Evolutionary conservation across 768 basidiomycete genomes (phyloP), one percentile per base, ranked within the genome.

Genomic region (Ephemerocybe angulata): DNA sequence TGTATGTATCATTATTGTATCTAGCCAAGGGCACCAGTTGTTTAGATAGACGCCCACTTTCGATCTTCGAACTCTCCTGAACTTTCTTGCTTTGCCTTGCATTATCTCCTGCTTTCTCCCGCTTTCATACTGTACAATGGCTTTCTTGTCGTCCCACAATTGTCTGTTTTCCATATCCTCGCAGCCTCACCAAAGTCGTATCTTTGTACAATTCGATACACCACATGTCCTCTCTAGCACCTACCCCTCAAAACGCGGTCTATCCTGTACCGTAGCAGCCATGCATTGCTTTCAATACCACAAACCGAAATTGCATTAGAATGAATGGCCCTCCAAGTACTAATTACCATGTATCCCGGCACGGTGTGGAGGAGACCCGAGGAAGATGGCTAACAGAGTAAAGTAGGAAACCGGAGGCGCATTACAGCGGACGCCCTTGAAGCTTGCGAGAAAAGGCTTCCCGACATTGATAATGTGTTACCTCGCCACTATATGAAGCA

Each of bases 391-490:
- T 22, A 13, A 35, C 49, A 17, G 33, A 8, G 17, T 8, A 35
- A 17, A 17, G 17, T 35, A 17, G 8, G 33, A 50, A 6, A 19
- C 30, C 11, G 49, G 10, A 41, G 17, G 27, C 6, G 50, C 15
- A 24, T 37, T 28, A 67, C 54, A 72, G 53, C 66, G 63, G 55
- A 66, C 58, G 29, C 62, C 70, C 57, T 81, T 78, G 42, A 51
- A 87, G 63, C 54, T 72, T 79, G 47, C 70, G 73, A 10, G 90
- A 75, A 65, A 93, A 97, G 0, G 80, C 78, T 65, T 97, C 95
- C 25, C 93, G 87, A 66, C 95, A 98, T 58, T 96, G 90, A 67
- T 95, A 94, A 70, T 98, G 96, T 0, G 94, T 98, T 2, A 97
- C 95, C 71, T 96, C 93, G 8, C 95, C 95, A 47, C 94, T 97